A percentile compares a stretch with the other conserved stretches of the same genome.
Evolutionary conservation across 2,329 filamentous ascomycete genomes (phyloP).

Genomic region (Phialocephala sp.): DNA sequence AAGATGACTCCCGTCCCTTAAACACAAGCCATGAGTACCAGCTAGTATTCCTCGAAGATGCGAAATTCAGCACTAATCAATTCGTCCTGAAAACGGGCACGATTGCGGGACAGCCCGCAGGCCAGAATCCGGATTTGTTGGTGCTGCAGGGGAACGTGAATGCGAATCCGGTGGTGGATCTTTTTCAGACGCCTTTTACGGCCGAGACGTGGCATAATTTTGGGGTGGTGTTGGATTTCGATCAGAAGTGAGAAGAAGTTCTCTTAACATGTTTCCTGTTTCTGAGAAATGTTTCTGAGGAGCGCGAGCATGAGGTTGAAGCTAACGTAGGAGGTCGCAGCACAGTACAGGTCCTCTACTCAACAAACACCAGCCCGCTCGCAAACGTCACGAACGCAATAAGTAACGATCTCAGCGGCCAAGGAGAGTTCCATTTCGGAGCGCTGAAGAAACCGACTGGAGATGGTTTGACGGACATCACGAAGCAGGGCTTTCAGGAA

Average conservation of each 20-base stretch:
- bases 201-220: constrained; percentile 65
- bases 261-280: no score
- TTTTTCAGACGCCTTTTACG: constrained; percentile 59
- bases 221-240: constrained; percentile 62
- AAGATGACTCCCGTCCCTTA: constrained; percentile 55
- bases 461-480: constrained; percentile 52
- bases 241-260: constrained; percentile 49
- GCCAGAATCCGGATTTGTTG: constrained; percentile 48
- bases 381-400: constrained; percentile 52
- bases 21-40: constrained; percentile 68
- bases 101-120: constrained; percentile 49
- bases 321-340: constrained; percentile 42
- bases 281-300: no score
- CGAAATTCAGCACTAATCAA: constrained; percentile 56
- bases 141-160: constrained; percentile 51
- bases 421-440: constrained; percentile 67
- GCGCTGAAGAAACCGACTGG: constrained; percentile 62
- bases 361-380: constrained; percentile 52
- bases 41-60: constrained; percentile 56
- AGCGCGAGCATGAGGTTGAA: no score
- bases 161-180: constrained; percentile 52
- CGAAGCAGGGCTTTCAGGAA: constrained; percentile 54
- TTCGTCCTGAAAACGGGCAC: constrained; percentile 61
- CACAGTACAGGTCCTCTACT: constrained; percentile 63
- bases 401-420: constrained; percentile 58